Conservation (phyloP, 1,139 yeast genomes). For the Meyerozyma carpophila region DNA sequence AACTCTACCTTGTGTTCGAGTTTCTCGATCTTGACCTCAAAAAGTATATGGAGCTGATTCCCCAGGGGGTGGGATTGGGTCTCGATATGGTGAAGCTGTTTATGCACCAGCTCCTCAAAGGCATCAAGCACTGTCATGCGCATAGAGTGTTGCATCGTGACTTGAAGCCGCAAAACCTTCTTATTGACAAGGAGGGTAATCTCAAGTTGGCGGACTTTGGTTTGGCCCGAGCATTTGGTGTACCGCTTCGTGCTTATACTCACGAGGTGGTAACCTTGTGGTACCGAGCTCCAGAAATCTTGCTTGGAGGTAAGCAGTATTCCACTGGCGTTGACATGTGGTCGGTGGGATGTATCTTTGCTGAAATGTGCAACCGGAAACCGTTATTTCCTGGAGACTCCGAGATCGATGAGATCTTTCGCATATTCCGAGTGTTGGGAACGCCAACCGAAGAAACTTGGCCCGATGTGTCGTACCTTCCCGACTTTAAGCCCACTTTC, state of each 20-base stretch:
- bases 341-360: conserved; percentile 98
- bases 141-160: conserved; percentile 95
- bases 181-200: conserved; percentile 93
- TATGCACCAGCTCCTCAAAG: conserved; percentile 88
- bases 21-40: conserved; percentile 90
- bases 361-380: conserved; percentile 95
- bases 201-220: conserved; percentile 96
- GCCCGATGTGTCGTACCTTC: conserved; percentile 94
- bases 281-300: conserved; percentile 96
- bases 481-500: conserved; percentile 92
- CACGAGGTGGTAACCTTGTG: conserved; percentile 97
- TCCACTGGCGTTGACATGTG: conserved; percentile 99
- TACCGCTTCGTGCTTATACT: conserved; percentile 91
- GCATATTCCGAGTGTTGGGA: conserved; percentile 88
- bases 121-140: conserved; percentile 91
- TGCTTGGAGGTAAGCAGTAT: conserved; percentile 94
- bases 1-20: conserved; percentile 89
- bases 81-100: conserved; percentile 87
- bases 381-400: conserved; percentile 97
- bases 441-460: conserved; percentile 92
- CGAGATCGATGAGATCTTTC: conserved; percentile 94
- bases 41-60: conserved; percentile 94
- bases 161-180: conserved; percentile 90
- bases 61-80: conserved; percentile 87
- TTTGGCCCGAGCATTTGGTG: conserved; percentile 94